These are phyloP conservation scores for Jacaranda mimosifolia DNA, from an alignment of 257 asterid genomes.

Conservation along the genomic window DNA sequence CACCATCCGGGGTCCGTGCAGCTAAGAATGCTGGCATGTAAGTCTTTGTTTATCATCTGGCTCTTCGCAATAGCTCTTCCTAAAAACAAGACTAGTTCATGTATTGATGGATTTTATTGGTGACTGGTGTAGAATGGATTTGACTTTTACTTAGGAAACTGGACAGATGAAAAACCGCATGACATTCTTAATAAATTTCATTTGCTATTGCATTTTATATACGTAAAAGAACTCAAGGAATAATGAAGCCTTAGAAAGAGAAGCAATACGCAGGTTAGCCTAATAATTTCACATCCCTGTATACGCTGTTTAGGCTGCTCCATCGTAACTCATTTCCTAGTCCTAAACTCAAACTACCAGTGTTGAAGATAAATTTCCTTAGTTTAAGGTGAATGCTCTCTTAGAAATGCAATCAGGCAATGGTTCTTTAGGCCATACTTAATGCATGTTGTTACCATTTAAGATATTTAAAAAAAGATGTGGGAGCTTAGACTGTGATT, in stretches of 20 bases:
- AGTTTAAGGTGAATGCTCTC: slow-evolving; percentile 13
- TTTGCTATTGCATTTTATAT: slow-evolving; percentile 9
- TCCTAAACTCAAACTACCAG: slow-evolving; percentile 5
- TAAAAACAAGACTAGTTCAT: neutral
- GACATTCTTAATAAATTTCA: neutral
- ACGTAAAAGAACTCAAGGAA: neutral
- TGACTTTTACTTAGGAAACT: neutral
- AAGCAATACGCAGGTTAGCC: neutral
- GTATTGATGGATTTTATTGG: slow-evolving; percentile 9
- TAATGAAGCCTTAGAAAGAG: slow-evolving; percentile 1
- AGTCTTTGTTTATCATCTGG: slow-evolving; percentile 42
- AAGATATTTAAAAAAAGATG: neutral
- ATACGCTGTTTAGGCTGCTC: neutral
- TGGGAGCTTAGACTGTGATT: neutral
- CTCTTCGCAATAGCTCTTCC: neutral
- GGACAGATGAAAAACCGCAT: slow-evolving; percentile 1
- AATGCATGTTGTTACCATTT: neutral
- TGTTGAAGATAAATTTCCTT: slow-evolving; percentile 9
- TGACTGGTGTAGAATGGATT: slow-evolving; percentile 1
- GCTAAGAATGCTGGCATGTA: slow-evolving; percentile 96
- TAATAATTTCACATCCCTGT: neutral
- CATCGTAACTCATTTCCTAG: neutral
- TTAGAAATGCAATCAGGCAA: neutral
- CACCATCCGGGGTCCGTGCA: slow-evolving; percentile 90
- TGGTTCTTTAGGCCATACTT: neutral